Base-by-base conservation (phyloP, 768 basidiomycete species). In the Candolleomyces aberdarensis region DNA sequence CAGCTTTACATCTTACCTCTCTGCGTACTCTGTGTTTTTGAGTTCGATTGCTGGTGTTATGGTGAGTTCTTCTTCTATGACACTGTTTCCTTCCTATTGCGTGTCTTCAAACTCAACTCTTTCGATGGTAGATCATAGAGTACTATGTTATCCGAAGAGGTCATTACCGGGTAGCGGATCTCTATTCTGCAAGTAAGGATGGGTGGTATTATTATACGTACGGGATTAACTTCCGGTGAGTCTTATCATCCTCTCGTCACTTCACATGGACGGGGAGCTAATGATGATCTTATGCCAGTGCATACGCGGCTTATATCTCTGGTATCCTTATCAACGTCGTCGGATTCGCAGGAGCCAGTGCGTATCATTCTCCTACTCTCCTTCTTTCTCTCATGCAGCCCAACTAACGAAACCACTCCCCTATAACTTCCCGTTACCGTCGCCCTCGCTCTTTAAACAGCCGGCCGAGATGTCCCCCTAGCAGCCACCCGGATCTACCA, bases 271-370 rank as follows among this genome's bases (percentile, higher is more conserved):
- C 3, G 3, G 26, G 2, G 26, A 41, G 57, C 31, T 40, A 15
- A 54, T 58, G 32, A 63, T 39, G 43, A n/a, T 39, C 31, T 9
- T 52, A 56, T 22, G 8, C 7, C 66, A 85, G 84, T 32, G 86
- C 87, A 9, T 89, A 88, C 62, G 78, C 79, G 0, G 85, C 86
- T 1, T 90, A 91, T 69, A 77, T 88, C 58, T 68, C 85, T 40
- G 91, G 92, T 17, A 91, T 94, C 63, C 77, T 89, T 9, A 88
- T 93, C 71, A 94, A 94, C 70, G 85, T 91, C 14, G 86, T 91
- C 43, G 92, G 90, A 7, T 94, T 94, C 63, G 87, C 85, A 11
- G 88, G 89, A 56, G 87, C 89, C 17, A 87, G 86, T 83, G 67
- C 63, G 83, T 78, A 32, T 22, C 48, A 56, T 9, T 15, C 47